Evolutionary conservation across 2,329 filamentous ascomycete species (phyloP), one percentile per base, ranked within the genome.

Genomic region (Rosellinia necatrix): DNA sequence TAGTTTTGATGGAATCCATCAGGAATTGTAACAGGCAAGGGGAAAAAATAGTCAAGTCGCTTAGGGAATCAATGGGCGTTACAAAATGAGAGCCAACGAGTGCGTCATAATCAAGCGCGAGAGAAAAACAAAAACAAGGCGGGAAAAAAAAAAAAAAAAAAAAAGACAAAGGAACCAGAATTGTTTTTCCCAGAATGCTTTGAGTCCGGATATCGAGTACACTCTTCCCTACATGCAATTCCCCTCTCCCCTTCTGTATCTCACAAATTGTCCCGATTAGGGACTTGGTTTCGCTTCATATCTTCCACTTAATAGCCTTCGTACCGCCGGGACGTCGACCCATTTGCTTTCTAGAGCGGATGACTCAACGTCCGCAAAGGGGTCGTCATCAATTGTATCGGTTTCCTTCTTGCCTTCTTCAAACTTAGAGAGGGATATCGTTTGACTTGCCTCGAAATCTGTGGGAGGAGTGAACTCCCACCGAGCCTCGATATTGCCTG

Each of bases 401-500:
- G 72, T 67, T 47, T 78, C 82, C 68, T 77, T 80, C 69, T 85
- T 84, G 55, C 75, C 75, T 57, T 79, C 76, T 7, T 79, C 77
- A 35, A 84, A 72, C 56, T 75, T 75, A 4, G 82, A 84, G 49
- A 92, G 77, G 4, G 84, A 87, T 53, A 97, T 82, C 77, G 38
- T 17, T 9, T 58, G 52, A 24, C 17, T 49, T 3, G 37, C 29
- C 4, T 59, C 59, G 19, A 34, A 35, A 32, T 55, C 81, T 0
- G 68, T 53, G 2, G 75, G 67, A 8, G 65, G 67, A 19, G 57
- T 67, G 56, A 78, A 76, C 70, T 96, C 92, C 86, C 92, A 97
- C 53, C 87, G 81, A 0, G 90, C 90, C 71, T 99, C 93, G 7
- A 96, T 82, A 50, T 84, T 86, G 0, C 92, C 91, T 4, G 89